phyloP scores from a whole-genome alignment of 192 early-diverging fungal species.

The Phycomyces nitens region DNA sequence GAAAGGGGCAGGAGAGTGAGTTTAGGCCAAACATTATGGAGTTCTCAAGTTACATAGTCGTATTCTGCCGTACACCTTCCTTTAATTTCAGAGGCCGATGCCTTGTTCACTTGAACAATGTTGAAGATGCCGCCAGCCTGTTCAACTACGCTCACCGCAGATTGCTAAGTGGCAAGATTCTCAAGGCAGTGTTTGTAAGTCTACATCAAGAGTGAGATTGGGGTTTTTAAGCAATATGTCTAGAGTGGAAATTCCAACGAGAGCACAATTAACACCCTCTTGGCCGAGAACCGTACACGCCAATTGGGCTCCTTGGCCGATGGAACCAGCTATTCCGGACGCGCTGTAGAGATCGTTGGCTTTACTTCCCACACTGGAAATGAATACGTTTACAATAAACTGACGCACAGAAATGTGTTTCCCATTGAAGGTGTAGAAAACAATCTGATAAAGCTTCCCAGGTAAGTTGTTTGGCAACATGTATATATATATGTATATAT shows the following conservation, averaged over 20 bases:
- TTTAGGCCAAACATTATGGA: too few species aligned
- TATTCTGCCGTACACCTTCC: slow-evolving; percentile 21
- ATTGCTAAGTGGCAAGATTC: slow-evolving; percentile 19
- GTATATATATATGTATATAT: too few species aligned
- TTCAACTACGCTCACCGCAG: slow-evolving; percentile 16
- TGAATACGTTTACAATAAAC: slow-evolving; percentile 17
- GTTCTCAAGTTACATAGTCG: slow-evolving; percentile 3
- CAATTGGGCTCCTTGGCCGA: slow-evolving; percentile 19
- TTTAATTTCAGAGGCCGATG: slow-evolving; percentile 27
- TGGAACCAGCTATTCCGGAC: slow-evolving; percentile 22
- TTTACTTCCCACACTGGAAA: slow-evolving; percentile 22
- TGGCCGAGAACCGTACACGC: slow-evolving; percentile 5
- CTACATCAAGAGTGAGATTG: neutral
- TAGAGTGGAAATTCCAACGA: slow-evolving; percentile 1
- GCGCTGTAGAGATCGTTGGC: slow-evolving; percentile 23
- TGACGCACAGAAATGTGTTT: slow-evolving; percentile 24
- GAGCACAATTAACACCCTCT: neutral
- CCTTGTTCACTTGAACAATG: slow-evolving; percentile 14
- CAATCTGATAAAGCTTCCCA: slow-evolving; percentile 18
- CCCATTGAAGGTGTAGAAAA: slow-evolving; percentile 28
- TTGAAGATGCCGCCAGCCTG: slow-evolving; percentile 16
- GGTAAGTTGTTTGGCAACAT: slow-evolving; percentile 29
- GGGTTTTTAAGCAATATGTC: neutral
- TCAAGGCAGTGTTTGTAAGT: slow-evolving; percentile 25
- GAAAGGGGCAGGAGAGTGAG: too few species aligned